Evolutionary conservation across 2,329 filamentous ascomycete genomes (phyloP).

Genomic region (Huntiella savannae): DNA sequence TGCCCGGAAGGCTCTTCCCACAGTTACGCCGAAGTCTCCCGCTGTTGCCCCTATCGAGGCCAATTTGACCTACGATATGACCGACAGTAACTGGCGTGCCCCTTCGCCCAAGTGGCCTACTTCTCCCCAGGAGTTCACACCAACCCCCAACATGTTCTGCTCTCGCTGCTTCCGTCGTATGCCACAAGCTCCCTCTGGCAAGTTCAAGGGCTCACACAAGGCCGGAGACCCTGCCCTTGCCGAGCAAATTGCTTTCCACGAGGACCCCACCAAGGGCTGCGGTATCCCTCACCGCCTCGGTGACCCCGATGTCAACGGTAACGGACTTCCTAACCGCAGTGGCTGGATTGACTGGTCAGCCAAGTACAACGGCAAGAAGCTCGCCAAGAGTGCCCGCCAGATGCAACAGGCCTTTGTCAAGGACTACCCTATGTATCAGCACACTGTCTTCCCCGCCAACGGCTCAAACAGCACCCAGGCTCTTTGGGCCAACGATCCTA

Average conservation of each 20-base stretch:
- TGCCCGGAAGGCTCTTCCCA: no score
- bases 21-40: neutral
- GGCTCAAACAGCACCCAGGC: conserved; percentile 5
- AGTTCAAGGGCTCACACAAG: conserved; percentile 1
- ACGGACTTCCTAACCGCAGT: conserved; percentile 9
- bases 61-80: neutral
- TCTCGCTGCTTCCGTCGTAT: conserved; percentile 9
- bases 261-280: conserved; percentile 6
- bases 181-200: neutral
- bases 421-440: conserved; percentile 9
- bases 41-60: neutral
- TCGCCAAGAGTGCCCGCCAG: neutral
- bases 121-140: neutral
- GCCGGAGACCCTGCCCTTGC: neutral
- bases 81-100: neutral
- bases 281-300: conserved; percentile 10
- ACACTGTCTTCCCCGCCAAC: conserved; percentile 10
- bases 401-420: neutral
- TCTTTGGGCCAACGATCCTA: conserved; percentile 11
- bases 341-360: conserved; percentile 10
- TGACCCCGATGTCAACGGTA: conserved; percentile 3
- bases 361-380: conserved; percentile 6
- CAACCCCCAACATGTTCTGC: conserved; percentile 8
- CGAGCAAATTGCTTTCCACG: conserved; percentile 7
- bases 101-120: conserved; percentile 6